Evolutionary conservation across 1,284 basidiomycete species (phyloP).

Genomic region (Jaminaea rosea): DNA sequence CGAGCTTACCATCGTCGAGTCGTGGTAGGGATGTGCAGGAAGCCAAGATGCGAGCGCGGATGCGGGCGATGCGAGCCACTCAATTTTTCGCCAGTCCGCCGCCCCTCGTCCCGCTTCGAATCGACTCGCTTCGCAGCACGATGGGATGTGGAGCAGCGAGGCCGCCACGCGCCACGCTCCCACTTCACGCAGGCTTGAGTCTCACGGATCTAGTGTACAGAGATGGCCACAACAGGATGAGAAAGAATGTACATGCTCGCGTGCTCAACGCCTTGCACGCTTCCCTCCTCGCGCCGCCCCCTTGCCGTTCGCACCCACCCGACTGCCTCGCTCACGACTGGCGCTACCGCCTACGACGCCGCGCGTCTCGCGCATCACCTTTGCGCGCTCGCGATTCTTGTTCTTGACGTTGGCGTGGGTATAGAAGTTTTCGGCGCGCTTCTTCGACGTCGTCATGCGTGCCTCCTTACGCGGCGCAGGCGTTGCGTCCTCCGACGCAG

Average conservation of each 20-base stretch:
- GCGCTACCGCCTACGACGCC: constrained; percentile 7
- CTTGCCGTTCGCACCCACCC: constrained; percentile 36
- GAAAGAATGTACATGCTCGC: neutral
- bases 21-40: too few species aligned
- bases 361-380: neutral
- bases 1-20: too few species aligned
- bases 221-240: neutral
- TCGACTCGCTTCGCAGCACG: too few species aligned
- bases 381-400: constrained; percentile 29
- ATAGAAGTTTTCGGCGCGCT: constrained; percentile 86
- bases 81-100: too few species aligned
- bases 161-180: too few species aligned
- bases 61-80: too few species aligned
- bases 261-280: neutral
- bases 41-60: too few species aligned
- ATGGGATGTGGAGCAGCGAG: too few species aligned
- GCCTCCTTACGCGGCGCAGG: constrained; percentile 24
- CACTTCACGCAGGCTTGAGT: too few species aligned
- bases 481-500: constrained; percentile 10
- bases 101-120: too few species aligned
- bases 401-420: constrained; percentile 48
- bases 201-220: neutral
- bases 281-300: constrained; percentile 10
- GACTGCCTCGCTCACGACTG: constrained; percentile 21
- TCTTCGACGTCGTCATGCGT: constrained; percentile 50